Evolutionary conservation across 2,329 filamentous ascomycete species (phyloP).

Genomic region (Fusarium globosum): DNA sequence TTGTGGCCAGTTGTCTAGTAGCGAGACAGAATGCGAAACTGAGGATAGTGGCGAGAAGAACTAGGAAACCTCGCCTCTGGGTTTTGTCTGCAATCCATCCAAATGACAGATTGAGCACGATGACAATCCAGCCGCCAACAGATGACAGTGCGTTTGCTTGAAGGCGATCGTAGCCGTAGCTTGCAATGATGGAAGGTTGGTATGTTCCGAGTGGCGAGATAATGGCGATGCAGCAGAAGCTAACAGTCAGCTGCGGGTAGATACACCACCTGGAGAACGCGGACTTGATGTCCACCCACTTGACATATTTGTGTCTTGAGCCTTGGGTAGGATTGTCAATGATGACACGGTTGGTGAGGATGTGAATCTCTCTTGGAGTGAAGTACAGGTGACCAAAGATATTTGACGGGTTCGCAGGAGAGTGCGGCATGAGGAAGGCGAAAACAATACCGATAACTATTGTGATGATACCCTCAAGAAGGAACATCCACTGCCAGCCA

Average conservation of each 20-base stretch:
- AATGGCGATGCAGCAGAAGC: conserved; percentile 21
- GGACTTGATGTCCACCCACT: conserved; percentile 7
- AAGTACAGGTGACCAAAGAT: background rate
- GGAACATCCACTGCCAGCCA: conserved; percentile 53
- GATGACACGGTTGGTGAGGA: background rate
- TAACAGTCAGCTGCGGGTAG: conserved; percentile 12
- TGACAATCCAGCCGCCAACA: background rate
- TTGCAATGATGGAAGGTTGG: conserved; percentile 8
- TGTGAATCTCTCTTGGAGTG: background rate
- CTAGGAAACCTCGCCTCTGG: background rate
- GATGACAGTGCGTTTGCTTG: background rate
- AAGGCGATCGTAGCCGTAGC: conserved; percentile 6
- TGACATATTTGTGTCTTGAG: background rate
- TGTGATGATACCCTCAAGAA: background rate
- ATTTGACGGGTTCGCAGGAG: background rate
- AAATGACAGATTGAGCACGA: background rate
- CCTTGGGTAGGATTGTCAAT: background rate
- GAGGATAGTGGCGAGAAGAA: background rate
- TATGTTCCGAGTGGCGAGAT: conserved; percentile 19
- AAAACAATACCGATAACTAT: background rate
- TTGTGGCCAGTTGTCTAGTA: background rate
- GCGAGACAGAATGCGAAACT: conserved; percentile 1
- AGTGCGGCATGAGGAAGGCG: background rate
- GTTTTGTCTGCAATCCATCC: conserved; percentile 1
- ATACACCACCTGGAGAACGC: conserved; percentile 14